These are phyloP conservation scores for Clitopilus passeckerianus DNA, from an alignment of 768 basidiomycete species.

Conservation along the genomic window DNA sequence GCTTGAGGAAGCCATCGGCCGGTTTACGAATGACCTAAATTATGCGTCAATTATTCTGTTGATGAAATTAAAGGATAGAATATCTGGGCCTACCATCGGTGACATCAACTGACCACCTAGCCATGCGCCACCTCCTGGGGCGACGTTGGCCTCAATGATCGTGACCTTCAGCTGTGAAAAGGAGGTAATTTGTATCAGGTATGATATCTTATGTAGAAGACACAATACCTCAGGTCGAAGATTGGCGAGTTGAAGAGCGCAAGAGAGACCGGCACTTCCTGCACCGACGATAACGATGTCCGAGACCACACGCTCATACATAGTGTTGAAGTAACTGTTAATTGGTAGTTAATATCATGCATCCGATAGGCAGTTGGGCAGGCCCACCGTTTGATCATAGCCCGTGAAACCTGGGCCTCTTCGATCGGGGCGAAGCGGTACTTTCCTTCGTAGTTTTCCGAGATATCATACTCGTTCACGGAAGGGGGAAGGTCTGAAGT, in stretches of 20 bases:
- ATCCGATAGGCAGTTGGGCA: background rate
- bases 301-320: conserved; percentile 72
- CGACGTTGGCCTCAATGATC: conserved; percentile 74
- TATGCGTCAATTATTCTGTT: background rate
- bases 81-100: conserved; percentile 51
- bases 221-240: conserved; percentile 54
- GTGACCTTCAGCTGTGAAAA: conserved; percentile 38
- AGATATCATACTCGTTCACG: conserved; percentile 27
- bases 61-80: background rate
- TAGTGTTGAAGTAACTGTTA: conserved; percentile 62
- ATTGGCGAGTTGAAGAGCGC: conserved; percentile 69
- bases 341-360: background rate
- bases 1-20: conserved; percentile 64
- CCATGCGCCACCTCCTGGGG: conserved; percentile 77
- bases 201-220: background rate
- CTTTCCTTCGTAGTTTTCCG: conserved; percentile 55
- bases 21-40: conserved; percentile 71
- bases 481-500: conserved; percentile 6
- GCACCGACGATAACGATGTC: conserved; percentile 78
- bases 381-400: conserved; percentile 67
- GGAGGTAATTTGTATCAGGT: background rate
- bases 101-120: conserved; percentile 77
- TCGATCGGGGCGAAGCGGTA: conserved; percentile 71
- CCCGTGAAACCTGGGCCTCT: conserved; percentile 71
- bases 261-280: conserved; percentile 65